These are phyloP conservation scores for Potentilla sterilis DNA, from an alignment of 306 rosid species.

Conservation along the genomic window DNA sequence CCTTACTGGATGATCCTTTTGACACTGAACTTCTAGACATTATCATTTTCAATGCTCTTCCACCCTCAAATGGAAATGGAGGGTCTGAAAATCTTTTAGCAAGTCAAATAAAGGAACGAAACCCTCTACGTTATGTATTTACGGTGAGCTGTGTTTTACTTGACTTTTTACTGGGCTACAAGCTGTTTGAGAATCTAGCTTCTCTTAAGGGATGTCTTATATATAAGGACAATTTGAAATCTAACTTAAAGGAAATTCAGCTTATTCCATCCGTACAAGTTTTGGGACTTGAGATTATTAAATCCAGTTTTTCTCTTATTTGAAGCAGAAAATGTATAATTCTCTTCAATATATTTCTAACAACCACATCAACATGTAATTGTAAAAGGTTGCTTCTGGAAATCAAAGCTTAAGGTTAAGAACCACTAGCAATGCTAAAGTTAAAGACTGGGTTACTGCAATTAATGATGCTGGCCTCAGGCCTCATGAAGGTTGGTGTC, in stretches of 20 bases:
- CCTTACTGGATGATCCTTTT: conserved; percentile 45
- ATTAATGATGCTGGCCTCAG: conserved; percentile 39
- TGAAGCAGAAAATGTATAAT: neutral
- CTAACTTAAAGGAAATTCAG: neutral
- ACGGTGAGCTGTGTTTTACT: conserved; percentile 21
- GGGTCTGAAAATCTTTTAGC: conserved; percentile 32
- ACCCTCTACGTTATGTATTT: conserved; percentile 42
- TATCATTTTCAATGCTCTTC: conserved; percentile 37
- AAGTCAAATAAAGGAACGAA: conserved; percentile 37
- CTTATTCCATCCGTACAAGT: neutral
- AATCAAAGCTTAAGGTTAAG: conserved; percentile 33
- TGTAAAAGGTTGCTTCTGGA: conserved; percentile 41
- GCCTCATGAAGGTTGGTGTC: conserved; percentile 51
- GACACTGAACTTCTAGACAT: conserved; percentile 42
- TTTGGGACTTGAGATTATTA: neutral
- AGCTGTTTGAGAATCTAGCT: neutral
- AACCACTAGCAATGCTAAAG: conserved; percentile 43
- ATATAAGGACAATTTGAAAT: neutral
- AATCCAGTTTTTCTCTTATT: neutral
- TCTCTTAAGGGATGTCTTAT: neutral
- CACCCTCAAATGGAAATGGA: conserved; percentile 23
- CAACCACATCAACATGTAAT: neutral
- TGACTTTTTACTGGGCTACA: neutral
- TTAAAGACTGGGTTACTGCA: conserved; percentile 37
- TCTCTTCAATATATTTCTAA: neutral